Evolutionary conservation across 2,329 filamentous ascomycete species (phyloP).

Genomic region (Capronia epimyces): DNA sequence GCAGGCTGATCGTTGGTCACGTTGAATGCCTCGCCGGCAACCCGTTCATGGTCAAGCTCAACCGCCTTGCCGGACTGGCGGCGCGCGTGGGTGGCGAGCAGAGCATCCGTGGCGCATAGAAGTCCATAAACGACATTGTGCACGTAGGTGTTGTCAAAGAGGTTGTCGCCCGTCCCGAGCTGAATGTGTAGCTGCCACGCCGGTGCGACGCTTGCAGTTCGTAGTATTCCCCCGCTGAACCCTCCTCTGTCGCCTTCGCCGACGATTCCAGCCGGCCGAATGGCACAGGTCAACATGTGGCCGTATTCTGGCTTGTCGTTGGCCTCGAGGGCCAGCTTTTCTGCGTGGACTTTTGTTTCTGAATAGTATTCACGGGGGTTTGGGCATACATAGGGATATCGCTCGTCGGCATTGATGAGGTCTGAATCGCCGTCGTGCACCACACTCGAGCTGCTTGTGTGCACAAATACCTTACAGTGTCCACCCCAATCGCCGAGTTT

Average conservation of each 20-base stretch:
- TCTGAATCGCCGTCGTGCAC: constrained; percentile 75
- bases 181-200: constrained; percentile 66
- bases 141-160: constrained; percentile 68
- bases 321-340: constrained; percentile 65
- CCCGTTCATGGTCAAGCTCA: constrained; percentile 65
- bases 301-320: constrained; percentile 60
- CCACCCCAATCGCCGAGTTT: constrained; percentile 58
- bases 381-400: constrained; percentile 69
- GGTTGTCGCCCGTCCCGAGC: constrained; percentile 66
- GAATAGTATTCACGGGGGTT: constrained; percentile 74
- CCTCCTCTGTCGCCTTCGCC: constrained; percentile 76
- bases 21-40: constrained; percentile 83
- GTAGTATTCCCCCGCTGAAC: constrained; percentile 66
- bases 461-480: constrained; percentile 67
- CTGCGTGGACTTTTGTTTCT: constrained; percentile 81
- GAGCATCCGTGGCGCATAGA: constrained; percentile 68
- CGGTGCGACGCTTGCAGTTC: constrained; percentile 57
- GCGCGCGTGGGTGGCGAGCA: constrained; percentile 55
- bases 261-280: constrained; percentile 85
- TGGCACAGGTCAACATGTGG: constrained; percentile 66
- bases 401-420: constrained; percentile 78
- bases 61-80: constrained; percentile 47
- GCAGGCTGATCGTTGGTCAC: constrained; percentile 84
- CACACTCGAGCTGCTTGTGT: constrained; percentile 84
- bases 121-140: constrained; percentile 71